phyloP scores from a whole-genome alignment of 2,329 filamentous ascomycete species.

The Aspergillus niger region DNA sequence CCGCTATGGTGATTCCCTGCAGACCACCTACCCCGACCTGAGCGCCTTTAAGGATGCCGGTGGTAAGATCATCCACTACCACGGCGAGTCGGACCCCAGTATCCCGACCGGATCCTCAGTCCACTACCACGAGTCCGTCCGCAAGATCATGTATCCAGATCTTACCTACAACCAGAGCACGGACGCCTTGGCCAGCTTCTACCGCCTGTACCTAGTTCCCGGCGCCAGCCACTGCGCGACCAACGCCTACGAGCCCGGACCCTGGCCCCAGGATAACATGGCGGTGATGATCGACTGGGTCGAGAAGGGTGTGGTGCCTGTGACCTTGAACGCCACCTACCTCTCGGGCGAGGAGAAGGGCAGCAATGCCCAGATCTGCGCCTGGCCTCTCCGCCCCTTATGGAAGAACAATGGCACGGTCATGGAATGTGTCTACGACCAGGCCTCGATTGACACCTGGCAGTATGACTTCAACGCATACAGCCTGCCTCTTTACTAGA shows the following conservation, averaged over 20 bases:
- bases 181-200: constrained; percentile 54
- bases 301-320: constrained; percentile 51
- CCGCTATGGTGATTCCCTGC: too few relatives aligned
- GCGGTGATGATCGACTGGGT: constrained; percentile 55
- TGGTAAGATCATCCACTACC: too few relatives aligned
- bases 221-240: constrained; percentile 55
- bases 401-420: constrained; percentile 20
- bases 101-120: too few relatives aligned
- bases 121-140: too few relatives aligned
- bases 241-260: constrained; percentile 50
- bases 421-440: constrained; percentile 17
- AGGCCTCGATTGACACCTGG: constrained; percentile 21
- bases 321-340: constrained; percentile 46
- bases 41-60: too few relatives aligned
- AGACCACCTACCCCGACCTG: too few relatives aligned
- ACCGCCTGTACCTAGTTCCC: constrained; percentile 57
- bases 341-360: constrained; percentile 32
- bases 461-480: constrained; percentile 17
- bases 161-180: constrained; percentile 42
- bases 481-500: constrained; percentile 19
- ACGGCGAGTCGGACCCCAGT: too few relatives aligned
- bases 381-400: constrained; percentile 35
- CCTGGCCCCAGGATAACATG: constrained; percentile 51
- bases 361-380: constrained; percentile 36
- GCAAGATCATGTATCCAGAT: constrained; percentile 49